Evolutionary conservation across 306 rosid species (phyloP).

Genomic region (Casuarina glauca): DNA sequence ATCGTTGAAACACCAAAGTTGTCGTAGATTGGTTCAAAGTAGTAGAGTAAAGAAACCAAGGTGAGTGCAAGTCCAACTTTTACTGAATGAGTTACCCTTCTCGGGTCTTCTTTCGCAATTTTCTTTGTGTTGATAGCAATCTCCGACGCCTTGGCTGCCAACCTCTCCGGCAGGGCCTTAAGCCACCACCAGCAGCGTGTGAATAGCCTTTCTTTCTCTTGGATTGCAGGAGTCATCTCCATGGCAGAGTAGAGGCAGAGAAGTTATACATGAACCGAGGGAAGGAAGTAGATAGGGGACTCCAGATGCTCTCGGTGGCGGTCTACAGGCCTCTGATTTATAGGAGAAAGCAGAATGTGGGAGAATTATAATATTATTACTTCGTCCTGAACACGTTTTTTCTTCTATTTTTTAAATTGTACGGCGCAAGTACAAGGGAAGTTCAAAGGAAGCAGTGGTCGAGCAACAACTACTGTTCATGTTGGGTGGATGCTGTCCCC

Average conservation of each 20-base stretch:
- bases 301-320: conserved; percentile 13
- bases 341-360: conserved; percentile 31
- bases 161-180: conserved; percentile 23
- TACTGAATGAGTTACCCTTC: conserved; percentile 73
- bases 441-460: not conserved
- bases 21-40: conserved; percentile 67
- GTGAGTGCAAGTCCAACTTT: conserved; percentile 73
- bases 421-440: conserved; percentile 46
- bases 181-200: conserved; percentile 29
- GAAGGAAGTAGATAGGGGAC: not conserved
- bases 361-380: conserved; percentile 22
- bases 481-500: conserved; percentile 43
- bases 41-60: conserved; percentile 73
- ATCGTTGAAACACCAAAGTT: conserved; percentile 85
- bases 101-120: conserved; percentile 73
- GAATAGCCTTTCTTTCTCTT: conserved; percentile 34
- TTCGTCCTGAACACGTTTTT: conserved; percentile 29
- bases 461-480: conserved; percentile 35
- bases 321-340: conserved; percentile 31
- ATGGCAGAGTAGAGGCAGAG: conserved; percentile 3
- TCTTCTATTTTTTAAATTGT: conserved; percentile 29
- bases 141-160: conserved; percentile 34
- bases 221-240: conserved; percentile 32
- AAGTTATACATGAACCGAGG: conserved; percentile 20
- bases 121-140: conserved; percentile 39